Base-by-base conservation (phyloP, 495 filamentous ascomycete genomes). In the Trypethelium eluteriae region DNA sequence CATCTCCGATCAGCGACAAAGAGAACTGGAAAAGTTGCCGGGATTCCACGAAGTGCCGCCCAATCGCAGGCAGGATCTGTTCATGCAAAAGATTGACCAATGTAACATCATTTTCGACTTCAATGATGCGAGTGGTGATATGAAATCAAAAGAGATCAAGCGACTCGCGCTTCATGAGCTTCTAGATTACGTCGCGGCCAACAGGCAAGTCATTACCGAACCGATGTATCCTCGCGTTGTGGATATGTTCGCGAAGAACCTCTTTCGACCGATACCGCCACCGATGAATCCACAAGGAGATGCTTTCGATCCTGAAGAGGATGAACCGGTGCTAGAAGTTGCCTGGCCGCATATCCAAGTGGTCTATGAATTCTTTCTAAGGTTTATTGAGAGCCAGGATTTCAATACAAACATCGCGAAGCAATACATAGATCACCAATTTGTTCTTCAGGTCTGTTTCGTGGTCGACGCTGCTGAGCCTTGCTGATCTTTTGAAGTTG, bases 341-440 rank as follows among this genome's bases (percentile, higher is more conserved):
- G 95, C 94, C 11, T 99, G 94, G 94, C 94, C 94, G 12, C 94
- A 99, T 75, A 99, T 99, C 64, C 94, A 99, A 76, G 95, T 98
- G 44, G 95, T 99, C 38, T 99, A 99, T 74, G 94, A 99, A 77
- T 99, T 99, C 81, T 99, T 99, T 81, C 81, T 99, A 65, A 81
- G 94, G 61, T 99, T 98, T 79, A 99, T 99, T 72, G 94, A 99
- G 74, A 99, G 94, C 76, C 95, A 97, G 76, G 94, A 99, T 74
- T 99, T 99, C 86, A 99, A 99, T 78, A 99, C 94, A 41, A 99
- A 99, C 76, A 96, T 96, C 70, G 94, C 95, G n/a, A 99, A 99
- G 76, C 87, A 90, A 38, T 96, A 94, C 76, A 99, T 99, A 71
- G 94, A 99, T 71, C 94, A 99, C 75, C 88, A 89, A 74, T 99